Evolutionary conservation across 768 basidiomycete genomes (phyloP).

Genomic region (Macrolepiota dolichaula): DNA sequence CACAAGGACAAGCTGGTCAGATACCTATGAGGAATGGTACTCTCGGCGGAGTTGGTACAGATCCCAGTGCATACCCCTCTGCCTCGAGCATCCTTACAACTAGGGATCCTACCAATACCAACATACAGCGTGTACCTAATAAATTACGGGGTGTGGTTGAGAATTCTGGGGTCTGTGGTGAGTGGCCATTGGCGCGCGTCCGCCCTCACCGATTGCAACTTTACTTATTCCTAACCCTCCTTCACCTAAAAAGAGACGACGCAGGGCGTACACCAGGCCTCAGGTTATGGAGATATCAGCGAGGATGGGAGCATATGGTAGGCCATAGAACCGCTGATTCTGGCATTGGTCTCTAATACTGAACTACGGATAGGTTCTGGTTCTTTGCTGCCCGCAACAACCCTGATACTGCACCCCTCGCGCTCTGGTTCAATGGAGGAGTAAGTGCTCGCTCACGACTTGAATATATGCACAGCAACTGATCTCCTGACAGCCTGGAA

Average conservation of each 20-base stretch:
- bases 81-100: constrained; percentile 5
- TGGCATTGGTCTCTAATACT: background rate
- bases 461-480: background rate
- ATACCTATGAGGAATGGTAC: constrained; percentile 50
- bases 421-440: constrained; percentile 70
- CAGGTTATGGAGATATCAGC: constrained; percentile 61
- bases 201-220: background rate
- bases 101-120: too few species aligned
- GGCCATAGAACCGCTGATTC: background rate
- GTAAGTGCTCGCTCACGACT: constrained; percentile 25
- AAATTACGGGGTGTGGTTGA: constrained; percentile 47
- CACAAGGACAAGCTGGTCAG: constrained; percentile 27
- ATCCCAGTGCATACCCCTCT: background rate
- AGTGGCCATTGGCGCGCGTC: background rate
- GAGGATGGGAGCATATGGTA: constrained; percentile 56
- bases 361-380: constrained; percentile 49
- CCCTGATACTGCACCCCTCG: constrained; percentile 55
- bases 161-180: constrained; percentile 62
- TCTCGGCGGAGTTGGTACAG: constrained; percentile 38
- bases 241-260: constrained; percentile 46
- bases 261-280: constrained; percentile 54
- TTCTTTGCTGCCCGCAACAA: constrained; percentile 64
- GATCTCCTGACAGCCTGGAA: constrained; percentile 38
- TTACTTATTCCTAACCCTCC: background rate
- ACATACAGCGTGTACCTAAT: background rate